These are phyloP conservation scores for Puccinia sorghi DNA, from an alignment of 1,284 basidiomycete species.

Conservation along the genomic window DNA sequence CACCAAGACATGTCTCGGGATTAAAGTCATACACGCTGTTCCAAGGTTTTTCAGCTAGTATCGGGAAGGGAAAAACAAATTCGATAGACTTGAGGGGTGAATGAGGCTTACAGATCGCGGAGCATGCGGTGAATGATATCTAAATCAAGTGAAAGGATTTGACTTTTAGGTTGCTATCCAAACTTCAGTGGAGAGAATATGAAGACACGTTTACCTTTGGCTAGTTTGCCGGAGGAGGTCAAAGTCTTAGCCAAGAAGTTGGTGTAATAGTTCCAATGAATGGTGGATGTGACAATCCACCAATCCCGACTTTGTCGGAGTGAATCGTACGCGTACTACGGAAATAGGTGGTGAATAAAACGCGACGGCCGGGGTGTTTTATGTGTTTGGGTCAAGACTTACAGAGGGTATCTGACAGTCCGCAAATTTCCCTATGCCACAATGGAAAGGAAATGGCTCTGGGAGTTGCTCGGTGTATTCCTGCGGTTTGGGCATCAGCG, in stretches of 20 bases:
- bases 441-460: conserved; percentile 22
- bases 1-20: conserved; percentile 19
- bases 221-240: neutral
- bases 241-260: conserved; percentile 25
- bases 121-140: conserved; percentile 26
- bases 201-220: conserved; percentile 5
- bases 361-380: neutral
- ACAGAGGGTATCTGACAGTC: conserved; percentile 35
- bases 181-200: neutral
- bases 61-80: neutral
- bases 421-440: conserved; percentile 33
- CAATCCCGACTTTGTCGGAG: conserved; percentile 19
- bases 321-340: neutral
- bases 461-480: conserved; percentile 40
- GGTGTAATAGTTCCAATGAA: conserved; percentile 43
- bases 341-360: neutral
- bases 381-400: conserved; percentile 2
- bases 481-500: neutral
- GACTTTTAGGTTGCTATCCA: neutral
- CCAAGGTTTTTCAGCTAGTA: neutral
- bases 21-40: conserved; percentile 19
- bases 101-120: conserved; percentile 36
- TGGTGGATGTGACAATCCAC: conserved; percentile 39
- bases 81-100: neutral
- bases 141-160: neutral